These are phyloP conservation scores for Ampelocalamus luodianensis DNA, from an alignment of 176 grass and related monocot genomes.

Conservation along the genomic window DNA sequence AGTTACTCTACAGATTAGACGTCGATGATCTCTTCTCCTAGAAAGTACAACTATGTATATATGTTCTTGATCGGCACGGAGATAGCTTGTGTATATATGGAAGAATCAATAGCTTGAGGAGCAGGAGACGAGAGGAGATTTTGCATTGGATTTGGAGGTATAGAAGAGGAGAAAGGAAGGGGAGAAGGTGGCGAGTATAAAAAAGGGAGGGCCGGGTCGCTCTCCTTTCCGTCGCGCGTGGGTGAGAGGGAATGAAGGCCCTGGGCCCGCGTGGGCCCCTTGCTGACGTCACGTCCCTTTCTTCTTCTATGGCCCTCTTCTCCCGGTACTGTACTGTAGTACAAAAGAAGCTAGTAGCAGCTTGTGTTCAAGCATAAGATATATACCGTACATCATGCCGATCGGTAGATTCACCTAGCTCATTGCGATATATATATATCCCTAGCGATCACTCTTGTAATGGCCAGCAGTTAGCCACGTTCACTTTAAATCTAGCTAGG, in stretches of 20 bases:
- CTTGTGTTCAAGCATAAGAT: background rate
- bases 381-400: slow-evolving; percentile 5
- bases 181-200: slow-evolving; percentile 58
- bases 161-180: slow-evolving; percentile 41
- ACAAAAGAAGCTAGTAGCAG: background rate
- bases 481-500: slow-evolving; percentile 13
- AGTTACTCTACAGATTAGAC: background rate
- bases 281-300: slow-evolving; percentile 41
- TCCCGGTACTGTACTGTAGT: slow-evolving; percentile 21
- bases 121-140: slow-evolving; percentile 13
- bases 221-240: slow-evolving; percentile 66
- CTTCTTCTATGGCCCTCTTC: slow-evolving; percentile 39
- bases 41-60: background rate
- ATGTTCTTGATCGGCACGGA: slow-evolving; percentile 34
- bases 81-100: slow-evolving; percentile 19
- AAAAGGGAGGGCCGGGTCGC: slow-evolving; percentile 48
- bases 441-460: background rate
- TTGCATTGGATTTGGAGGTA: slow-evolving; percentile 1
- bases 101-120: slow-evolving; percentile 44
- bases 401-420: background rate
- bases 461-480: slow-evolving; percentile 32
- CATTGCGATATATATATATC: background rate
- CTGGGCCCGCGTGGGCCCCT: slow-evolving; percentile 11
- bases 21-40: slow-evolving; percentile 26
- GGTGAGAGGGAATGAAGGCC: slow-evolving; percentile 56